Evolutionary conservation across 306 rosid species (phyloP), one percentile per base, ranked within the genome.

Genomic region (Cajanus cajan): DNA sequence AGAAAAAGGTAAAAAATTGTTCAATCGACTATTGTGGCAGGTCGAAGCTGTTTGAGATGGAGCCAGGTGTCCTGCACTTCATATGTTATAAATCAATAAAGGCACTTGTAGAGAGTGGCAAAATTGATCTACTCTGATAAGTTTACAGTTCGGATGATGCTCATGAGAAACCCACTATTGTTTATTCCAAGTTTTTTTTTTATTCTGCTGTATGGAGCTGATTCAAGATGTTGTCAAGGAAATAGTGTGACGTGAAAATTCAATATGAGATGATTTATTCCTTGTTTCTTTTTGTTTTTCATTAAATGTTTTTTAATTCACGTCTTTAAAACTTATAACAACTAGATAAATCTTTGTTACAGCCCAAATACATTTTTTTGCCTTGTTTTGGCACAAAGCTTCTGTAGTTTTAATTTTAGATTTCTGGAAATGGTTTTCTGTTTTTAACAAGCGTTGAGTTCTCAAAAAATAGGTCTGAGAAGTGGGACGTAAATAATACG

Each of bases 41-140:
- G 86, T 86, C 89, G 9, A 82, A 78, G 80, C 84, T 86, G 40
- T 86, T 86, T 70, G 89, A 86, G 45, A 86, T 86, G 89, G 89
- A 86, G 77, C 82, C 86, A 0, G 89, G 79, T 47, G 84, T 82
- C 11, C 89, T 86, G 14, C 88, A 91, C 87, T 90, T 90, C 78
- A 90, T 94, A 59, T 96, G 97, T 79, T 94, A 90, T 86, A 94
- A 88, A 82, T 91, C 96, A 33, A 90, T 94, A 74, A 94, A 88
- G 83, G 81, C 89, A 33, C 88, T 91, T 7, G 96, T 92, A 7
- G 97, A 92, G 84, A 92, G 86, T 47, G 97, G 97, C 19, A 87
- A 85, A 84, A 89, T 94, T 74, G 94, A 92, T 62, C 85, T 85
- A 19, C 82, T 85, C 25, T 85, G 82, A 85, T 37, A 12, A 48